Conservation (phyloP, 768 basidiomycete genomes). For the Agrocybe pediades region DNA sequence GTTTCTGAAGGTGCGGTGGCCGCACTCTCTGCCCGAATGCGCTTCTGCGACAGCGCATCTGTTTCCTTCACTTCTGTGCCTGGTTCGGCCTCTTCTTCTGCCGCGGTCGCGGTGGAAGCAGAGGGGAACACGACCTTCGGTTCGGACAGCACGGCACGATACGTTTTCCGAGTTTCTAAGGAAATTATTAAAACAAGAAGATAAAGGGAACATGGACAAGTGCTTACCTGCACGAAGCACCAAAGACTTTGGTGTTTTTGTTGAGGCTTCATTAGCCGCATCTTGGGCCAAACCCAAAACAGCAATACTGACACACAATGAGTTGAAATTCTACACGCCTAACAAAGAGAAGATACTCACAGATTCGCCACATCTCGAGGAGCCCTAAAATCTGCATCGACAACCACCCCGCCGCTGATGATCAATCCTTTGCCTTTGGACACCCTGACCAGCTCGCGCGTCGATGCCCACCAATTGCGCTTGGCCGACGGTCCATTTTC, state of each 20-base stretch:
- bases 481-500: conserved; percentile 59
- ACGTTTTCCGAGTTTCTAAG: conserved; percentile 81
- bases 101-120: not conserved
- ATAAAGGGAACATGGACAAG: not conserved
- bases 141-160: conserved; percentile 78
- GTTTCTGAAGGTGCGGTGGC: not conserved
- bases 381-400: conserved; percentile 63
- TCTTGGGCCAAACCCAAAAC: conserved; percentile 73
- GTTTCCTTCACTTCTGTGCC: not conserved
- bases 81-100: not conserved
- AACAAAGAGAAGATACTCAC: conserved; percentile 39
- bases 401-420: conserved; percentile 67
- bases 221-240: conserved; percentile 73
- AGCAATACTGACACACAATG: conserved; percentile 46
- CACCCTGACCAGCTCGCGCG: conserved; percentile 75
- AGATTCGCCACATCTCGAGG: conserved; percentile 78
- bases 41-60: not conserved
- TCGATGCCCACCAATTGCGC: conserved; percentile 84
- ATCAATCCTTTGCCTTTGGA: conserved; percentile 80
- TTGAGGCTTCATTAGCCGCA: conserved; percentile 60
- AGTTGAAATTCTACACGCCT: not conserved
- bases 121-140: conserved; percentile 60
- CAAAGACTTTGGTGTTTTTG: conserved; percentile 64
- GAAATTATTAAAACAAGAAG: not conserved
- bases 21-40: not conserved